phyloP scores from a whole-genome alignment of 495 filamentous ascomycete genomes.

The Penicillium riverlandense region DNA sequence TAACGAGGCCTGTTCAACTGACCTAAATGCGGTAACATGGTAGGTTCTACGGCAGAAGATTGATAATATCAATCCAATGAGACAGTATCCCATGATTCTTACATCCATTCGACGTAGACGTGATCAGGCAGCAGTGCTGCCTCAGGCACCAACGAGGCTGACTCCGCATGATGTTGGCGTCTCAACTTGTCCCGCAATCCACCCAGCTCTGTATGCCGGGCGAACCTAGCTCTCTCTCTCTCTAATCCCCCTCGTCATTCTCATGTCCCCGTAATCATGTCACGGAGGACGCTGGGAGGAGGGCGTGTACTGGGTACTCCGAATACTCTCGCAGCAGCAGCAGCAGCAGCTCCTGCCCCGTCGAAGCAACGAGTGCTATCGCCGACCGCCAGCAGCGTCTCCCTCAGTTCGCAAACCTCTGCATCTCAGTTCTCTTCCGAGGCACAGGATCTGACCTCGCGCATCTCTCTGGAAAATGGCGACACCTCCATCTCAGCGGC shows the following conservation, averaged over 20 bases:
- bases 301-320: constrained; percentile 83
- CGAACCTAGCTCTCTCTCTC: constrained; percentile 9
- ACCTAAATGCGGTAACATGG: too few species aligned
- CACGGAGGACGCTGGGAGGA: constrained; percentile 77
- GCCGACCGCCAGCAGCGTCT: constrained; percentile 52
- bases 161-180: not conserved
- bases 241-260: constrained; percentile 10
- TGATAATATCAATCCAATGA: too few species aligned
- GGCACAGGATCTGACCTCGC: constrained; percentile 50
- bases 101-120: too few species aligned
- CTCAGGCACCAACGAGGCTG: not conserved
- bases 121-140: not conserved
- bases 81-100: too few species aligned
- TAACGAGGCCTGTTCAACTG: too few species aligned
- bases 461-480: constrained; percentile 49
- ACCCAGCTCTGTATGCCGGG: constrained; percentile 3
- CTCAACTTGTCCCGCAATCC: too few species aligned
- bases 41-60: too few species aligned
- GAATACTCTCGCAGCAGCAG: constrained; percentile 66
- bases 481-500: constrained; percentile 40
- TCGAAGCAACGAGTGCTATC: constrained; percentile 48
- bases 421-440: constrained; percentile 50
- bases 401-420: constrained; percentile 58
- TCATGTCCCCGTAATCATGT: constrained; percentile 55
- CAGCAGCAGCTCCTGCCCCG: constrained; percentile 49